phyloP scores from a whole-genome alignment of 352 stramenopile species.

The Vaucheria bursata region DNA sequence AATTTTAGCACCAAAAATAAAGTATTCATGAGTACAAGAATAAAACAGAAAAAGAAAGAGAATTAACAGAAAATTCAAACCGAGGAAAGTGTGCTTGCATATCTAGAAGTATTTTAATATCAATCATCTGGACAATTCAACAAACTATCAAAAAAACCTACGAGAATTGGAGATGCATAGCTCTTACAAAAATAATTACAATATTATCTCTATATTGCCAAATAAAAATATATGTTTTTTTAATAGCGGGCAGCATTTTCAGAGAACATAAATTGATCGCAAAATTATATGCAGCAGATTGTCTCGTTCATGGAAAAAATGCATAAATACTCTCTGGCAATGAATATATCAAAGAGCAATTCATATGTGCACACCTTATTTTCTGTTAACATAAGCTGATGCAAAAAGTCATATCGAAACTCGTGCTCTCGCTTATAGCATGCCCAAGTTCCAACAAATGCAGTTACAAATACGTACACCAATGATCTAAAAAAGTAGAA shows the following conservation, averaged over 20 bases:
- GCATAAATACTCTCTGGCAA: background rate
- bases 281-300: background rate
- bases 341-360: background rate
- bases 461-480: constrained; percentile 33
- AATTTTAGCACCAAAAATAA: background rate
- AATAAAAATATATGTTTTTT: background rate
- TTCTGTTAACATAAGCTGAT: constrained; percentile 65
- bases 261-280: background rate
- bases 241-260: background rate
- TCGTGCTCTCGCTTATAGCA: constrained; percentile 61
- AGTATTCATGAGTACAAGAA: background rate
- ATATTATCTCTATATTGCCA: background rate
- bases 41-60: background rate
- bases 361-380: constrained; percentile 25
- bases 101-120: background rate
- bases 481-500: constrained; percentile 29
- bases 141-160: background rate
- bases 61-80: background rate
- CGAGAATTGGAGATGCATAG: background rate
- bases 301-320: background rate
- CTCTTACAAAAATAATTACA: too few species aligned
- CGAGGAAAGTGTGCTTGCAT: background rate
- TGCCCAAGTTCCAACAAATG: constrained; percentile 23
- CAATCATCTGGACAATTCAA: background rate
- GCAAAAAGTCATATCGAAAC: constrained; percentile 59